A percentile compares a stretch with the other conserved stretches of the same genome.
Evolutionary conservation across 2,329 filamentous ascomycete genomes (phyloP).

Genomic region (Orbilia ellipsospora): DNA sequence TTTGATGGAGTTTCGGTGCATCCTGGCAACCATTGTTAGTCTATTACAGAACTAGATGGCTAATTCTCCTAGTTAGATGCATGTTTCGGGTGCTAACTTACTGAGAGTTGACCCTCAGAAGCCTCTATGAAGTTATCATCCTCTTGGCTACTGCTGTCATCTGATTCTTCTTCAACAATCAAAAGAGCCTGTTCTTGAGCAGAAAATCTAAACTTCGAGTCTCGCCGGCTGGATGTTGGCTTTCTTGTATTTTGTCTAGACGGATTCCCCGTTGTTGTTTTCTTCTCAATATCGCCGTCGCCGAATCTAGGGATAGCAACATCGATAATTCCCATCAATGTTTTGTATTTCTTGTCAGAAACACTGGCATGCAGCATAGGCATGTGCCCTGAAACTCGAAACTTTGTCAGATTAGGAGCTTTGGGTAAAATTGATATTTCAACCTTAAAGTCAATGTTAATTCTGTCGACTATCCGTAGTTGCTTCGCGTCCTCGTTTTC

Average conservation of each 20-base stretch:
- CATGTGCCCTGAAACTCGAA: constrained; percentile 89
- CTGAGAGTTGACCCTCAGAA: constrained; percentile 65
- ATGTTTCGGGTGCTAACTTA: constrained; percentile 22
- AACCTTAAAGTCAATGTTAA: constrained; percentile 97
- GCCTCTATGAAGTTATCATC: constrained; percentile 76
- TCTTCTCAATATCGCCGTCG: constrained; percentile 62
- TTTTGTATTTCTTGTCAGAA: constrained; percentile 97
- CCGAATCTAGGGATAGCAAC: constrained; percentile 90
- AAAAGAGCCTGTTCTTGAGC: constrained; percentile 80
- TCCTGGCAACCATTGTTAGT: constrained; percentile 23
- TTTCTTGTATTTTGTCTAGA: constrained; percentile 15
- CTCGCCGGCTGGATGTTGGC: constrained; percentile 5
- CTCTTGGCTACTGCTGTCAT: constrained; percentile 60
- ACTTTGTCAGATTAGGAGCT: constrained; percentile 88
- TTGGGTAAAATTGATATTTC: constrained; percentile 97
- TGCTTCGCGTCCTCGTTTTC: constrained; percentile 75
- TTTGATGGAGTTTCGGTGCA: constrained; percentile 78
- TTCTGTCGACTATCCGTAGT: constrained; percentile 92
- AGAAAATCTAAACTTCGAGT: constrained; percentile 77
- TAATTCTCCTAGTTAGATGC: too few species aligned
- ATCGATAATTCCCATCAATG: constrained; percentile 93
- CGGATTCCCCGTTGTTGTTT: constrained; percentile 22
- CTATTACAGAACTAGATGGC: too few species aligned
- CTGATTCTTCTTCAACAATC: constrained; percentile 70
- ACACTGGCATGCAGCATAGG: constrained; percentile 91